Percentiles rank a stretch among this genome's conserved stretches.
Evolutionary conservation across 495 filamentous ascomycete genomes (phyloP).

Genomic region (Daldinia decipiens): DNA sequence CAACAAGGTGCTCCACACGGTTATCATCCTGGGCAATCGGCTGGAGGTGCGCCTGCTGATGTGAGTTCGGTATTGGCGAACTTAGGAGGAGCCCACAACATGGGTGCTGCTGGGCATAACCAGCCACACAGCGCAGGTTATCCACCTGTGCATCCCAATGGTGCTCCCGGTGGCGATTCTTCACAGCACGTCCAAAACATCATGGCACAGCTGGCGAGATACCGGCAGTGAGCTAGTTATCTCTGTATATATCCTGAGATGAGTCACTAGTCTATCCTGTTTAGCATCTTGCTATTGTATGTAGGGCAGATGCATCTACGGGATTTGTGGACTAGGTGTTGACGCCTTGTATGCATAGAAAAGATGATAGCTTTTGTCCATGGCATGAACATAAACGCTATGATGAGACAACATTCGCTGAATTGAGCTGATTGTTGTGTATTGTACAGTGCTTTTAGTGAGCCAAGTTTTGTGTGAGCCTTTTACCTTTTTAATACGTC

Average conservation of each 20-base stretch:
- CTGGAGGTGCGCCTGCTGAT: slow-evolving; percentile 11
- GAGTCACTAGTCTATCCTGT: not conserved
- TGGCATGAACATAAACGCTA: not conserved
- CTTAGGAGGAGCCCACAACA: slow-evolving; percentile 39
- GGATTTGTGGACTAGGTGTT: not conserved
- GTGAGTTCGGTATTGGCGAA: slow-evolving; percentile 19
- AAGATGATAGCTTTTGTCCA: not conserved
- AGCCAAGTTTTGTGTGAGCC: slow-evolving; percentile 15
- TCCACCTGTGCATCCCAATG: slow-evolving; percentile 31
- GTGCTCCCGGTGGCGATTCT: slow-evolving; percentile 43
- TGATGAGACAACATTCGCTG: not conserved
- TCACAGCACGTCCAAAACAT: slow-evolving; percentile 60
- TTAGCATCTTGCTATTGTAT: not conserved
- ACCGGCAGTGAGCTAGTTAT: slow-evolving; percentile 51
- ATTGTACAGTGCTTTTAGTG: slow-evolving; percentile 21
- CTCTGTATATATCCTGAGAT: not conserved
- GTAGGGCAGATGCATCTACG: not conserved
- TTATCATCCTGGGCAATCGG: slow-evolving; percentile 4
- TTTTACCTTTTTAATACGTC: not conserved
- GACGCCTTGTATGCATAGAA: not conserved
- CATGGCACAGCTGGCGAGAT: slow-evolving; percentile 60
- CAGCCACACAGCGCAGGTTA: slow-evolving; percentile 37
- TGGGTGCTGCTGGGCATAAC: slow-evolving; percentile 36
- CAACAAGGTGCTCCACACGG: slow-evolving; percentile 51
- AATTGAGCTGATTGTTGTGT: slow-evolving; percentile 1